A percentile compares a stretch with the other conserved stretches of the same genome.
Evolutionary conservation across 2,329 filamentous ascomycete genomes (phyloP).

Genomic region (Harringtonia aguacate): DNA sequence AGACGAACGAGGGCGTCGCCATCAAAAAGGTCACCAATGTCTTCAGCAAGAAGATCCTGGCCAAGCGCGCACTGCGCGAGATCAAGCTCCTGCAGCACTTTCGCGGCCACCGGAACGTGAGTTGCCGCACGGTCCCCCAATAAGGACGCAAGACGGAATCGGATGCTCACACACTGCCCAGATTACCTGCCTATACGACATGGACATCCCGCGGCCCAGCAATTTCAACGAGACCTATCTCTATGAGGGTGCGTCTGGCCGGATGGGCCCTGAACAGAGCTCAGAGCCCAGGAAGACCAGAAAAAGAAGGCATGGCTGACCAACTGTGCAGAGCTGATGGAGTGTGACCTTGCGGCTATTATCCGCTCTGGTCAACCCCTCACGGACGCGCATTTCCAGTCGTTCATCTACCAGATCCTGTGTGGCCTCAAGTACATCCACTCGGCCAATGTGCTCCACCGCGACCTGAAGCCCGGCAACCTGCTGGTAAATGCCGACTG

Average conservation of each 20-base stretch:
- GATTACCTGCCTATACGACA: slow-evolving; percentile 99
- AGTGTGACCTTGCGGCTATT: slow-evolving; percentile 95
- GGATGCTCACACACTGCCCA: slow-evolving; percentile 24
- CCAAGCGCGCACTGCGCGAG: slow-evolving; percentile 93
- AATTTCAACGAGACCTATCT: slow-evolving; percentile 99
- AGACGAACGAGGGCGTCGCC: slow-evolving; percentile 86
- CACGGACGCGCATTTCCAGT: slow-evolving; percentile 98
- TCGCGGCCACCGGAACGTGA: slow-evolving; percentile 75
- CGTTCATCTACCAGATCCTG: slow-evolving; percentile 99
- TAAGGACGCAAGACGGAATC: not conserved
- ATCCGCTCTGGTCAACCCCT: slow-evolving; percentile 94
- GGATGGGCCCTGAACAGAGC: not conserved
- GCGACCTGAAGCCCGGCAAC: slow-evolving; percentile 95
- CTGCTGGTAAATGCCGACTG: slow-evolving; percentile 97
- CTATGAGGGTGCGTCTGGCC: slow-evolving; percentile 71
- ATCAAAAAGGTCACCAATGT: slow-evolving; percentile 99
- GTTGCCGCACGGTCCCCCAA: slow-evolving; percentile 18
- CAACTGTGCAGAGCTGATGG: slow-evolving; percentile 73
- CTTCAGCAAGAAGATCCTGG: slow-evolving; percentile 99
- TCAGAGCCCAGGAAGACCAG: no score
- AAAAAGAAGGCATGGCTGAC: no score
- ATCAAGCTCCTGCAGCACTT: slow-evolving; percentile 99
- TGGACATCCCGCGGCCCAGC: slow-evolving; percentile 95
- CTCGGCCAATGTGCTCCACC: slow-evolving; percentile 93
- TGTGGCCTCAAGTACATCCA: slow-evolving; percentile 99